Base-by-base conservation (phyloP, 345 rosid species). In the Psidium guajava region DNA sequence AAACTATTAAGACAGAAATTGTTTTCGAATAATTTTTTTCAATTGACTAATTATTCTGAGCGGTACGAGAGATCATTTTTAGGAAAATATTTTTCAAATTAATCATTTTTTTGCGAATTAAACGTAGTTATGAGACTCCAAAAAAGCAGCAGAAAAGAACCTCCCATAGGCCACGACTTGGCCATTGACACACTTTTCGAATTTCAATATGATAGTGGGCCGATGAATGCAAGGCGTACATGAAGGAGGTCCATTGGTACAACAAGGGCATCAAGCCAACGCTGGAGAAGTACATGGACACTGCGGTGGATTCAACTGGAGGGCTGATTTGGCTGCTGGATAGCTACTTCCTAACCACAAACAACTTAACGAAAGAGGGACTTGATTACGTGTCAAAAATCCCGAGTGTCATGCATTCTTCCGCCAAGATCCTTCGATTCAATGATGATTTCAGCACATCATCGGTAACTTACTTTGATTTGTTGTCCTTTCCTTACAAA, bases 231-330 rank as follows among this genome's bases (percentile, higher is more conserved):
- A 85, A 73, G 50, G 81, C 87, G 20, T 83, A 57, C n/a, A 50
- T 87, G 24, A 50, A 9, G 25, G 89, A 87, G 84, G 84, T 81
- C 24, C 56, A 59, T 75, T 85, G 85, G 89, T 84, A 82, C 54
- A 28, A 82, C 85, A 28, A 50, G 24, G 89, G 83, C 24, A 55
- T 54, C n/a, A 85, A 55, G 16, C 87, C 87, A 8, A 74, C 87
- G 22, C 14, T 85, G 50, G 28, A 69, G 27, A 83, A 82, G 87
- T 85, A 87, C 42, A 27, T 82, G 28, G 42, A 85, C 84, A 52
- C 57, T 20, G 87, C 82, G 12, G 80, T 49, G 25, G 21, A 42
- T 51, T 50, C 87, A 10, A 80, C 40, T 12, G 83, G 81, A n/a
- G 73, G 47, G 21, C 84, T 82, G 9, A 25, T 81, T 6, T 22